A percentile compares a stretch with the other conserved stretches of the same genome.
phyloP scores from a whole-genome alignment of 169 alveolate species.

The Babesia ovis region DNA sequence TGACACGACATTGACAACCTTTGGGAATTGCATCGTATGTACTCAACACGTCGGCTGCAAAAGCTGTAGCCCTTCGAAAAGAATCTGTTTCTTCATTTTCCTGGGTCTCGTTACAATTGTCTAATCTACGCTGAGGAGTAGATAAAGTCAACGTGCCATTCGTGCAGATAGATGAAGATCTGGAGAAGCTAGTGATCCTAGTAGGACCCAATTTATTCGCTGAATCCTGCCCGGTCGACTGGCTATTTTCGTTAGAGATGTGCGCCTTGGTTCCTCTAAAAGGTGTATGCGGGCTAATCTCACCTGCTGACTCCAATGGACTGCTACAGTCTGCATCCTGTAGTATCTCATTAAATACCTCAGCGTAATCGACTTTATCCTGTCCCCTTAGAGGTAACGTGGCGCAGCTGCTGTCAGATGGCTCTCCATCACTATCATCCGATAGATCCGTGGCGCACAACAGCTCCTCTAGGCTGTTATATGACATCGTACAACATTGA shows the following conservation, averaged over 20 bases:
- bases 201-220: neutral
- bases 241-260: neutral
- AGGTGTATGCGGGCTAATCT: neutral
- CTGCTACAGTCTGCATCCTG: constrained; percentile 17
- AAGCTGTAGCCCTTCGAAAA: neutral
- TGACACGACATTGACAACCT: constrained; percentile 4
- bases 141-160: neutral
- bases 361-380: constrained; percentile 20
- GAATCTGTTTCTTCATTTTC: neutral
- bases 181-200: neutral
- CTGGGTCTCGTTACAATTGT: neutral
- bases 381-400: neutral
- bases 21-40: neutral
- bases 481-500: constrained; percentile 3
- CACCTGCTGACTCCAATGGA: constrained; percentile 4
- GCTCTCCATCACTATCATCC: constrained; percentile 48
- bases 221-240: neutral
- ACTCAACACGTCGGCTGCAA: neutral
- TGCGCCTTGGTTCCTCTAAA: neutral
- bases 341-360: constrained; percentile 2
- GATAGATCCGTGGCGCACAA: constrained; percentile 33
- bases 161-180: neutral
- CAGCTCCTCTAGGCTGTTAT: constrained; percentile 38
- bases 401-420: constrained; percentile 20
- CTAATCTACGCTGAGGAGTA: neutral